phyloP scores from a whole-genome alignment of 495 filamentous ascomycete genomes.

The Daldinia concentrica region DNA sequence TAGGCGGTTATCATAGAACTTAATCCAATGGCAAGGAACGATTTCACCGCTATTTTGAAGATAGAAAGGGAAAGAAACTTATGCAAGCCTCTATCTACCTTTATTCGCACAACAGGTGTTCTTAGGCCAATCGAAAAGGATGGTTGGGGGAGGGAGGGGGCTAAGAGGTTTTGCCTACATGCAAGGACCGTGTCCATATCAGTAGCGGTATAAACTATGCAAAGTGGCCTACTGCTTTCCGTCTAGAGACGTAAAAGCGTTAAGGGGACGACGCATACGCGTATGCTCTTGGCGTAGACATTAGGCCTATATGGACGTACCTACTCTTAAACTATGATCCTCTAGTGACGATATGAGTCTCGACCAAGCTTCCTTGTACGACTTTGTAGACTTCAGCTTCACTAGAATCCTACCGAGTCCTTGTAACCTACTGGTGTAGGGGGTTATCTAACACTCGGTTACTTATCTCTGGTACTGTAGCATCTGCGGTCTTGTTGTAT shows the following conservation, averaged over 20 bases:
- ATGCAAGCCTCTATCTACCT: not conserved
- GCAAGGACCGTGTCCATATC: not conserved
- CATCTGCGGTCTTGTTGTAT: not conserved
- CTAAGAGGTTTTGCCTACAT: not conserved
- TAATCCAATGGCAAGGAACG: not conserved
- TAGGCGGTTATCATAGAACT: not conserved
- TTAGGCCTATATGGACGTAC: too few species aligned
- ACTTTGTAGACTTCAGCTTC: not conserved
- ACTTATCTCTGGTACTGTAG: not conserved
- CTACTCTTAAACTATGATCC: too few species aligned
- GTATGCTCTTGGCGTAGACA: not conserved
- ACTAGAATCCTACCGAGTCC: not conserved
- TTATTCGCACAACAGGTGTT: not conserved
- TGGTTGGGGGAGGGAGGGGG: not conserved
- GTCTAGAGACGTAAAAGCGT: too few species aligned
- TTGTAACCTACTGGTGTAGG: not conserved
- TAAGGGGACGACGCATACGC: not conserved
- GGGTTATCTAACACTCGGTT: not conserved
- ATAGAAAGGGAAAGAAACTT: not conserved
- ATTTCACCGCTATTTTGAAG: slow-evolving; percentile 4
- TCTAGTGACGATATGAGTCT: not conserved
- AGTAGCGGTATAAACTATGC: not conserved
- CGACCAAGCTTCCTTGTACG: not conserved
- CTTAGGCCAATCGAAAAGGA: not conserved
- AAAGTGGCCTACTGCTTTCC: too few species aligned